Conservation (phyloP, 208 protist species). For the Acanthamoeba culbertsoni region DNA sequence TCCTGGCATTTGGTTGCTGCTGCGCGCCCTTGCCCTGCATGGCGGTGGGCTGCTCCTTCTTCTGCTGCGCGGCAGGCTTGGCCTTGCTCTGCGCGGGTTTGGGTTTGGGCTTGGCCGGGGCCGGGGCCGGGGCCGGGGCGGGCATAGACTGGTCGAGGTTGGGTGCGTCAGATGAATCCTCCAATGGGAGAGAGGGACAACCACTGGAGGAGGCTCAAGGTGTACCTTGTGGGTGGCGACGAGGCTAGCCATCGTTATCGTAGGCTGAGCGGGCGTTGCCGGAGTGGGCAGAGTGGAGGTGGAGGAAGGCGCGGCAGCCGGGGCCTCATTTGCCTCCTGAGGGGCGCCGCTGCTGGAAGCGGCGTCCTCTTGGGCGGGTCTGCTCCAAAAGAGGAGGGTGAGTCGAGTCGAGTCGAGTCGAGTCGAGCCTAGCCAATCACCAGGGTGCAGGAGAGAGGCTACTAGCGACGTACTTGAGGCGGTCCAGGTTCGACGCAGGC, state of each 20-base stretch:
- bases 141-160: background rate
- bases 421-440: no score
- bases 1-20: background rate
- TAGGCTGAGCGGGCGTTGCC: background rate
- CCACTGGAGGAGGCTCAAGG: background rate
- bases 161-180: background rate
- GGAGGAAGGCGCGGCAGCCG: background rate
- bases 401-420: no score
- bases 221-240: slow-evolving; percentile 7
- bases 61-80: background rate
- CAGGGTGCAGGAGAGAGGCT: no score
- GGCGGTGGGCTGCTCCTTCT: background rate
- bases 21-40: background rate
- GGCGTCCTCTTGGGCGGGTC: background rate
- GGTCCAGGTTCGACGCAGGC: background rate
- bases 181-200: background rate
- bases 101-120: background rate
- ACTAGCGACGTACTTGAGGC: background rate
- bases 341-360: background rate
- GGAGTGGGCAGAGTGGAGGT: background rate
- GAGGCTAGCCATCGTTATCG: background rate
- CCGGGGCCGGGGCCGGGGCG: background rate
- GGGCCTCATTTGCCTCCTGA: no score
- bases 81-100: background rate
- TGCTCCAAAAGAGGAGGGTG: no score